Evolutionary conservation across 2,329 filamentous ascomycete genomes (phyloP).

Genomic region (Calycina herbarum): DNA sequence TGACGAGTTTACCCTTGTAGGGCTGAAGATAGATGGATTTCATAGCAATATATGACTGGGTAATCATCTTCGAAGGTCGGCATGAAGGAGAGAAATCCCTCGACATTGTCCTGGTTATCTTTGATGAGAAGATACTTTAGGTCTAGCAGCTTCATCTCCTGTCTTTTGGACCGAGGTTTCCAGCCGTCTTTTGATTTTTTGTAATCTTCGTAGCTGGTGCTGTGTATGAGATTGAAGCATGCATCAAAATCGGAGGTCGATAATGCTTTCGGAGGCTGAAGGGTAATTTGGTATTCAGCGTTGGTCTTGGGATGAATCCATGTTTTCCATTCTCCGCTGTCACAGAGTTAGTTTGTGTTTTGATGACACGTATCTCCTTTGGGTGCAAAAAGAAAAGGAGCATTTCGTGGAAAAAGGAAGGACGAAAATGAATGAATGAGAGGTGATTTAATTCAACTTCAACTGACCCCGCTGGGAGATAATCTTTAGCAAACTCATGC

Average conservation of each 20-base stretch:
- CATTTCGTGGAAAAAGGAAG: not conserved
- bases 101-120: constrained; percentile 39
- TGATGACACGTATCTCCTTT: not conserved
- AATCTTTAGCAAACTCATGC: constrained; percentile 49
- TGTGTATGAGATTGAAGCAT: constrained; percentile 59
- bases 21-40: constrained; percentile 65
- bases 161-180: constrained; percentile 59
- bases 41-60: constrained; percentile 74
- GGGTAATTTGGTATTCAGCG: constrained; percentile 44
- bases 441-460: not conserved
- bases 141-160: constrained; percentile 67
- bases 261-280: constrained; percentile 46
- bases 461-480: constrained; percentile 49
- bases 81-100: constrained; percentile 67
- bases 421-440: too few relatives aligned
- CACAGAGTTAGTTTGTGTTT: not conserved
- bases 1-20: constrained; percentile 51
- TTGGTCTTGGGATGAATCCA: constrained; percentile 55
- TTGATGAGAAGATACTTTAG: constrained; percentile 69
- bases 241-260: constrained; percentile 47
- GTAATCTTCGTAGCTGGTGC: constrained; percentile 66
- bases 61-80: constrained; percentile 66
- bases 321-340: constrained; percentile 23
- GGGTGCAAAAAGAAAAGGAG: not conserved
- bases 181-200: constrained; percentile 61